phyloP scores from a whole-genome alignment of 2,329 filamentous ascomycete genomes.

The Fusarium austroafricanum region DNA sequence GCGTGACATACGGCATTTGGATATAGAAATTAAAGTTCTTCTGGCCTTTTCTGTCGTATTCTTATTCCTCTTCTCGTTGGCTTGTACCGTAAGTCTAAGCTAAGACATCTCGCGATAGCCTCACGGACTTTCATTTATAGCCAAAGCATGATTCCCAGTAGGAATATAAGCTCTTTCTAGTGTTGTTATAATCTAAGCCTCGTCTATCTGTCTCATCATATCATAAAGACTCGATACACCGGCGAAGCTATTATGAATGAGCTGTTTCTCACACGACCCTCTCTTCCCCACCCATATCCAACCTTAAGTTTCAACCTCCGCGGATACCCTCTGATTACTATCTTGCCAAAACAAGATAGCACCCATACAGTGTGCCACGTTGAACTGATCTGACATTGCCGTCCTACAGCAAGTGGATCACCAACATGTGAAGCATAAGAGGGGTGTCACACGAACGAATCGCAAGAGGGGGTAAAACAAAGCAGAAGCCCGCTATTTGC shows the following conservation, averaged over 20 bases:
- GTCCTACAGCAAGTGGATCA: slow-evolving; percentile 16
- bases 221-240: slow-evolving; percentile 10
- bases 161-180: not conserved
- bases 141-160: not conserved
- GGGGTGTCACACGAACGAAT: slow-evolving; percentile 35
- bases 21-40: slow-evolving; percentile 6
- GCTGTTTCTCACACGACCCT: slow-evolving; percentile 37
- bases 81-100: not conserved
- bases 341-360: not conserved
- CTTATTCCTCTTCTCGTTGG: not conserved
- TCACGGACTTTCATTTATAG: not conserved
- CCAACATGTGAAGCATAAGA: slow-evolving; percentile 2
- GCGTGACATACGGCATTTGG: slow-evolving; percentile 16
- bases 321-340: not conserved
- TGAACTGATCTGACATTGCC: not conserved
- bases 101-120: not conserved
- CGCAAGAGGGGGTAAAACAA: slow-evolving; percentile 40
- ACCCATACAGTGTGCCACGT: slow-evolving; percentile 4
- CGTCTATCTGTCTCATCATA: not conserved
- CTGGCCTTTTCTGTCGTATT: not conserved
- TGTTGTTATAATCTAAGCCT: not conserved
- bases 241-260: slow-evolving; percentile 30
- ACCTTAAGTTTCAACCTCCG: not conserved
- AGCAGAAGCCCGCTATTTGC: slow-evolving; percentile 37
- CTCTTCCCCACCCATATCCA: slow-evolving; percentile 23